Percentiles rank a stretch among this genome's conserved stretches.
Conservation (phyloP, 805 yeast species). For the Saccharomycopsis sp. region DNA sequence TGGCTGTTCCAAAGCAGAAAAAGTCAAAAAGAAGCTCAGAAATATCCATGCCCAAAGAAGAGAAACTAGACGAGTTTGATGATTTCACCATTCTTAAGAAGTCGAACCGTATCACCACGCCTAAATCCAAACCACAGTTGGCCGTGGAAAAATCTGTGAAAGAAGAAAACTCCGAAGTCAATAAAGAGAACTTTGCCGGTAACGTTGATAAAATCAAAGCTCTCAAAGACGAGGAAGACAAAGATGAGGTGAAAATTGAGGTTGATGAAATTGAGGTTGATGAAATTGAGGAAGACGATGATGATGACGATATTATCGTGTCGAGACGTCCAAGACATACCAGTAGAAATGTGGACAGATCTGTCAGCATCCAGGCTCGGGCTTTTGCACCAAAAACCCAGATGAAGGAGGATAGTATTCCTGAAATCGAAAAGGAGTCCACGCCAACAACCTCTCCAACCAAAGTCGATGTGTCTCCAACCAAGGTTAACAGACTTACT, state of each 20-base stretch:
- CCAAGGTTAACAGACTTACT: slow-evolving; percentile 22
- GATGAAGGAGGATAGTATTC: neutral
- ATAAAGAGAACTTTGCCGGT: slow-evolving; percentile 6
- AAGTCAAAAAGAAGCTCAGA: slow-evolving; percentile 17
- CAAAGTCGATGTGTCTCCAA: slow-evolving; percentile 6
- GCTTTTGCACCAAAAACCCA: slow-evolving; percentile 14
- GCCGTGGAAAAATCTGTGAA: neutral
- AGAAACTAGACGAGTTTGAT: slow-evolving; percentile 21
- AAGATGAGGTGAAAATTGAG: neutral
- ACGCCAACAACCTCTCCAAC: slow-evolving; percentile 26
- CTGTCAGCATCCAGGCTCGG: slow-evolving; percentile 35
- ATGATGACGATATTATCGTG: slow-evolving; percentile 51
- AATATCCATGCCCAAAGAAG: slow-evolving; percentile 17
- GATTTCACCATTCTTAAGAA: slow-evolving; percentile 2
- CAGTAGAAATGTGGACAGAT: slow-evolving; percentile 35
- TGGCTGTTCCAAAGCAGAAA: slow-evolving; percentile 19
- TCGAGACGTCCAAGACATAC: slow-evolving; percentile 46
- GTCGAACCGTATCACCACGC: neutral
- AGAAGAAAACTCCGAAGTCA: neutral
- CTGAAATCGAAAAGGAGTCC: slow-evolving; percentile 10
- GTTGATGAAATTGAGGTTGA: neutral
- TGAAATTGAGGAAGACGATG: slow-evolving; percentile 32
- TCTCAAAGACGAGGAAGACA: neutral
- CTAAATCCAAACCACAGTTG: neutral
- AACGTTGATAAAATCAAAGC: too few species aligned